These are phyloP conservation scores for Sideroxylon spinosum DNA, from an alignment of 179 eudicot genomes.

Conservation along the genomic window DNA sequence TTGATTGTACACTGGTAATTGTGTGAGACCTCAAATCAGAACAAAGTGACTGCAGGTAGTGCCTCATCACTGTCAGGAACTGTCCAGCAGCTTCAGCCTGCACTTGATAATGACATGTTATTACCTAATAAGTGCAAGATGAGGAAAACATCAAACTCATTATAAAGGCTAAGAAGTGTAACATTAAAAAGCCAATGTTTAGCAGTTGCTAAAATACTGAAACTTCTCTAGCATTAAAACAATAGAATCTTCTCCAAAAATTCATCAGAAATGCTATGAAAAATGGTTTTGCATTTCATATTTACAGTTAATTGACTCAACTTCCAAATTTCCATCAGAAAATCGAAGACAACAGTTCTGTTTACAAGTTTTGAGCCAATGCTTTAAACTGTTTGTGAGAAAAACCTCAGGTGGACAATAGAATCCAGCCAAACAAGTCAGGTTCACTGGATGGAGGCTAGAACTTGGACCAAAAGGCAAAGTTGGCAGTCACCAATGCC, in stretches of 20 bases:
- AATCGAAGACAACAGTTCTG: neutral
- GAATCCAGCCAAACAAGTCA: neutral
- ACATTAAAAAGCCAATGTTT: conserved; percentile 10
- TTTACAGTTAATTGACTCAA: neutral
- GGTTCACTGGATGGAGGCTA: neutral
- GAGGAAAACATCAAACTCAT: conserved; percentile 2
- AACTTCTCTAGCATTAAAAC: neutral
- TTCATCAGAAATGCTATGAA: neutral
- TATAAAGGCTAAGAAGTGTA: neutral
- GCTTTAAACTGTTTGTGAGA: neutral
- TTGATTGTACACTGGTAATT: conserved; percentile 87
- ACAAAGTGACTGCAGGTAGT: conserved; percentile 77
- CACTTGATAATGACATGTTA: conserved; percentile 3
- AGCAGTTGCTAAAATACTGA: neutral
- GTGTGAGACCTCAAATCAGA: conserved; percentile 75
- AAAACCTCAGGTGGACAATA: neutral
- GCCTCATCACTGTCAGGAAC: conserved; percentile 56
- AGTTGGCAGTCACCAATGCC: too few species aligned
- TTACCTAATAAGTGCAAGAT: neutral
- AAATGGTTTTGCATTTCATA: neutral
- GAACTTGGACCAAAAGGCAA: neutral
- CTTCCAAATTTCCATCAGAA: neutral
- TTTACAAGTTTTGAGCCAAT: neutral
- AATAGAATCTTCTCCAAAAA: neutral
- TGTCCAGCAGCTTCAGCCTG: conserved; percentile 82